Evolutionary conservation across 805 yeast species (phyloP), one percentile per base, ranked within the genome.

Genomic region (Kuraishia borneana): DNA sequence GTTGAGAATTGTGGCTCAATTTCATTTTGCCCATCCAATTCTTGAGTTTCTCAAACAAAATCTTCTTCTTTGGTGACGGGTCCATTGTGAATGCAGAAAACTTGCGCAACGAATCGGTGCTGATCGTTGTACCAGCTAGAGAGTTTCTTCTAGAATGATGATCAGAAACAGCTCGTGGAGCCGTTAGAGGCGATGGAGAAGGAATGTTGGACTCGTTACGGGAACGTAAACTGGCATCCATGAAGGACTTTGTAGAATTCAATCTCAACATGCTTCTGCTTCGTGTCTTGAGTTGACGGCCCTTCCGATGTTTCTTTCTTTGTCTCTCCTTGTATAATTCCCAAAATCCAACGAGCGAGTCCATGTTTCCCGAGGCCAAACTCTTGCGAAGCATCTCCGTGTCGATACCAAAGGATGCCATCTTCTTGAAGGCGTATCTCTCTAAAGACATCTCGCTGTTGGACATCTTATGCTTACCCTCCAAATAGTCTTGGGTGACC

Each of bases 291-390:
- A 42, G 31, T 28, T 39, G 45, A 19, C 23, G 21, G 10, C 13
- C 10, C 28, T 30, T 22, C 23, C 39, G 50, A 45, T 56, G 8
- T 61, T 63, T 39, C 50, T 53, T 61, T 33, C 55, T 51, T 42
- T 72, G 76, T 32, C 60, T 58, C 17, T 81, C 84, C 20, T 79
- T 54, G 13, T 76, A 54, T 14, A 84, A 58, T 31, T 76, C 76
- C 79, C 88, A 85, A 37, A 78, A 64, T 0, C 89, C 95, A 10
- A 82, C 73, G 12, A 82, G 57, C 0, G 84, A 62, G 53, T 83
- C 92, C 54, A 83, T 72, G 37, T 77, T 73, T 31, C 69, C 66
- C 37, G 68, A 63, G 20, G 57, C 46, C 3, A 85, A 75, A 20
- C 81, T 70, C 6, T 68, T 60, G 42, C 72, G 73, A 21, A 87